Conservation (phyloP, 2,329 filamentous ascomycete genomes). For the Fusarium avenaceum region DNA sequence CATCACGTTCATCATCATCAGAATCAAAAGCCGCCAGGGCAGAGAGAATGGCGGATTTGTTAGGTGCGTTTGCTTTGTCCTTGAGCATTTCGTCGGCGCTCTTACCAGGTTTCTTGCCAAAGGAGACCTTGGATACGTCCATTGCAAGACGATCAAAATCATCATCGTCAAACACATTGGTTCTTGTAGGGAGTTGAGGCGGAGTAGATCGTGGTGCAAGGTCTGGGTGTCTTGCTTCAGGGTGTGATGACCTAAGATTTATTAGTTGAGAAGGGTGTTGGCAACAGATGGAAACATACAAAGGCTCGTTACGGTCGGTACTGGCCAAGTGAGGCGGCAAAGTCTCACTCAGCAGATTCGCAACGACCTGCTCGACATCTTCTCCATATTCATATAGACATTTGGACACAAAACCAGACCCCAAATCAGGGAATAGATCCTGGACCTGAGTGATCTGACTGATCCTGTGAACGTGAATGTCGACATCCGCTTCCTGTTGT, state of each 20-base stretch:
- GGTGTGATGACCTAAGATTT: slow-evolving; percentile 48
- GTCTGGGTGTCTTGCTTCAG: slow-evolving; percentile 50
- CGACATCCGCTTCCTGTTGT: slow-evolving; percentile 56
- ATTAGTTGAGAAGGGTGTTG: slow-evolving; percentile 31
- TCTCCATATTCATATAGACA: slow-evolving; percentile 84
- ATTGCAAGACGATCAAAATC: slow-evolving; percentile 80
- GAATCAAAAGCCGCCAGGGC: slow-evolving; percentile 91
- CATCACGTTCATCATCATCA: slow-evolving; percentile 96
- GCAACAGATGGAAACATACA: slow-evolving; percentile 60
- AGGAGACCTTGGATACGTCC: slow-evolving; percentile 77
- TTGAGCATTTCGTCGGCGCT: slow-evolving; percentile 80
- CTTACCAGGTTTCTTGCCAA: slow-evolving; percentile 76
- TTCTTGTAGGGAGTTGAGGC: slow-evolving; percentile 68
- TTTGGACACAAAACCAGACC: slow-evolving; percentile 83
- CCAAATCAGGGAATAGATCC: slow-evolving; percentile 90
- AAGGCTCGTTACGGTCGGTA: slow-evolving; percentile 73
- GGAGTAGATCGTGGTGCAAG: slow-evolving; percentile 73
- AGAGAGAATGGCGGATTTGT: slow-evolving; percentile 88
- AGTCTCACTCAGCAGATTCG: slow-evolving; percentile 83
- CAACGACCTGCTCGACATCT: slow-evolving; percentile 82
- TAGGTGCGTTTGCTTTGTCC: slow-evolving; percentile 73
- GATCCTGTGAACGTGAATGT: slow-evolving; percentile 83
- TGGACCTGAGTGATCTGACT: slow-evolving; percentile 91
- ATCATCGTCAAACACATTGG: slow-evolving; percentile 84
- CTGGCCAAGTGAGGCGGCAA: slow-evolving; percentile 76